Percentiles rank a stretch among this genome's conserved stretches.
Conservation (phyloP, 2,329 filamentous ascomycete genomes). For the Colletotrichum musicola region DNA sequence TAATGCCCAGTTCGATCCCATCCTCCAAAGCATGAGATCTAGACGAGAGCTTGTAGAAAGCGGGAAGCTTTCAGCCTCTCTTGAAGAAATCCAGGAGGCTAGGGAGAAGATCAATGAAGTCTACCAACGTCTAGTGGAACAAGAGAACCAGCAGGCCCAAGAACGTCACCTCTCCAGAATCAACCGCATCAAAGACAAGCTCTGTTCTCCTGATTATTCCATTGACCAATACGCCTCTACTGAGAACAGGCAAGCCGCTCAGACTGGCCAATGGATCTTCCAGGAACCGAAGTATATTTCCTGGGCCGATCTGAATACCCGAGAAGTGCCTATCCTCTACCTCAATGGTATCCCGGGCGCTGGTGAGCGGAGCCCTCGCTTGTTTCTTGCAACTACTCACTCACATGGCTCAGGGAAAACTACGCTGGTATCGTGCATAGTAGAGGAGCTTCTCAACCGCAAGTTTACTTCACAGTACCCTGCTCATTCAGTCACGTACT, state of each 20-base stretch:
- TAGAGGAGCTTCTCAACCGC: neutral
- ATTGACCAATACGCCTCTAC: neutral
- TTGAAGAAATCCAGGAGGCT: neutral
- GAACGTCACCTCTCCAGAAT: neutral
- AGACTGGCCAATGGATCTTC: neutral
- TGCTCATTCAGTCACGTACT: neutral
- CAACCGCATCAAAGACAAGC: neutral
- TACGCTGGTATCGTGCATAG: neutral
- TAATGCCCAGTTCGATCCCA: neutral
- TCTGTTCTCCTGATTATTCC: neutral
- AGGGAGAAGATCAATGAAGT: neutral
- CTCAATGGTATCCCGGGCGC: neutral
- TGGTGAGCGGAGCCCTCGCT: neutral
- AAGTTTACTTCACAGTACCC: neutral
- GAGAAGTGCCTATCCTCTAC: neutral
- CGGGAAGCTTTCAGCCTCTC: constrained; percentile 1
- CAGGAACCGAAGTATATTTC: neutral
- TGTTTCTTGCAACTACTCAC: neutral
- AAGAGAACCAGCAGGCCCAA: neutral
- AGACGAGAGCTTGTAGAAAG: neutral
- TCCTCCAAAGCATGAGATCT: neutral
- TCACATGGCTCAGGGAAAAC: neutral
- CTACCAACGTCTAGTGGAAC: neutral
- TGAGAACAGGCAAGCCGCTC: neutral
- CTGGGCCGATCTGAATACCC: neutral